Evolutionary conservation across 108 stramenopile species (phyloP).

Genomic region (Cylindrotheca fusiformis): DNA sequence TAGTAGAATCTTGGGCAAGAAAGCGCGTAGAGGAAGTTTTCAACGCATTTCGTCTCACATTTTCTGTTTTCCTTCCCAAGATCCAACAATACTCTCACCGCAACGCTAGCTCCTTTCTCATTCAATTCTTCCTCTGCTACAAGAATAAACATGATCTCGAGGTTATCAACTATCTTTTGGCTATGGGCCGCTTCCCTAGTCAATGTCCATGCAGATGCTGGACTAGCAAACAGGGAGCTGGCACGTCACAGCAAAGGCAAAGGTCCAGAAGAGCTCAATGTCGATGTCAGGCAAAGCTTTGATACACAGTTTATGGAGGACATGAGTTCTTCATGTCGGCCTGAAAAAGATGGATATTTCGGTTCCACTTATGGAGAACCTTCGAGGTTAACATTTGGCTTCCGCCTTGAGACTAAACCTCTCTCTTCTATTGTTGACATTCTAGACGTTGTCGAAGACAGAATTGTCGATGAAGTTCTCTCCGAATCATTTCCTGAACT

Average conservation of each 20-base stretch:
- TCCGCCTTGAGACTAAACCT: conserved; percentile 27
- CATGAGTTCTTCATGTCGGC: conserved; percentile 34
- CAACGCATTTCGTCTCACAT: too few relatives aligned
- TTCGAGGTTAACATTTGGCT: conserved; percentile 20
- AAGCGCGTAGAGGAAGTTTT: too few relatives aligned
- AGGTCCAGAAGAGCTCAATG: conserved; percentile 31
- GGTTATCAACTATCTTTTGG: too few relatives aligned
- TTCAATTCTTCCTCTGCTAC: too few relatives aligned
- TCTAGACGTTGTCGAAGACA: conserved; percentile 33
- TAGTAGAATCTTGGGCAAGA: too few relatives aligned
- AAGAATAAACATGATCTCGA: too few relatives aligned
- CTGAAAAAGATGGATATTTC: conserved; percentile 40
- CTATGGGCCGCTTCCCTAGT: not conserved
- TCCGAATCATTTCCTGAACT: conserved; percentile 21
- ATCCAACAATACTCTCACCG: too few relatives aligned
- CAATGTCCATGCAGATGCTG: not conserved
- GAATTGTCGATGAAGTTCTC: conserved; percentile 24
- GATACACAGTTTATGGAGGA: conserved; percentile 23
- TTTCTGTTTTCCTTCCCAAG: too few relatives aligned
- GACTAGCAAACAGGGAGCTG: not conserved
- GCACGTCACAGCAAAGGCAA: conserved; percentile 11
- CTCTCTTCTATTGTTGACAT: conserved; percentile 20
- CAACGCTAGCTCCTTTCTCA: too few relatives aligned
- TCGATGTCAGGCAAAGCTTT: conserved; percentile 24
- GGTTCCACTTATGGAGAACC: conserved; percentile 41